Percentiles rank a stretch among this genome's conserved stretches.
phyloP scores from a whole-genome alignment of 2,329 filamentous ascomycete genomes.

The Epichloe festucae region DNA sequence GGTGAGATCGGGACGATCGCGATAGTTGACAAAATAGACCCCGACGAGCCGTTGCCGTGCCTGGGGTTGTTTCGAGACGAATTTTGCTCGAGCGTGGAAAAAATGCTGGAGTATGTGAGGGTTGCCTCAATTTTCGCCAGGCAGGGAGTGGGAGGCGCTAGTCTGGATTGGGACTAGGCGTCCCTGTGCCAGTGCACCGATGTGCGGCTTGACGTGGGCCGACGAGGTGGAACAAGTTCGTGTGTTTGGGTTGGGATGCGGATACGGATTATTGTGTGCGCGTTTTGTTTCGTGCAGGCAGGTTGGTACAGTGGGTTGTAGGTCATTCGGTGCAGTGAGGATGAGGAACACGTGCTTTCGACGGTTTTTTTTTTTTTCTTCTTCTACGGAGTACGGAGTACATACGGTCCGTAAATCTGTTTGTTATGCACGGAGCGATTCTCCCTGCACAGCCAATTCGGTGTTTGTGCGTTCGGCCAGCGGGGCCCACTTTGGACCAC shows the following conservation, averaged over 20 bases:
- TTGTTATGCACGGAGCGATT: background rate
- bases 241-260: background rate
- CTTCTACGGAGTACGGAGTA: background rate
- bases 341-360: too few species aligned
- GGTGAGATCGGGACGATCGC: slow-evolving; percentile 8
- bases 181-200: background rate
- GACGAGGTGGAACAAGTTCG: background rate
- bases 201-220: slow-evolving; percentile 3
- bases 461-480: background rate
- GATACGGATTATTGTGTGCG: background rate
- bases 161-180: slow-evolving; percentile 10
- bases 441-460: too few species aligned
- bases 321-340: too few species aligned
- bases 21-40: slow-evolving; percentile 16
- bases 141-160: slow-evolving; percentile 29
- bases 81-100: slow-evolving; percentile 30
- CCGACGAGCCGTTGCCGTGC: slow-evolving; percentile 27
- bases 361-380: background rate
- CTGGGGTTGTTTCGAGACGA: slow-evolving; percentile 28
- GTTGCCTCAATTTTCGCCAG: slow-evolving; percentile 30
- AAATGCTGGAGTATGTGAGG: slow-evolving; percentile 25
- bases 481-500: slow-evolving; percentile 3
- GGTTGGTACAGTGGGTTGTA: too few species aligned
- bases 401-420: background rate
- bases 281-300: background rate